Conservation (phyloP, 2,329 filamentous ascomycete species). For the Apiospora aurea region DNA sequence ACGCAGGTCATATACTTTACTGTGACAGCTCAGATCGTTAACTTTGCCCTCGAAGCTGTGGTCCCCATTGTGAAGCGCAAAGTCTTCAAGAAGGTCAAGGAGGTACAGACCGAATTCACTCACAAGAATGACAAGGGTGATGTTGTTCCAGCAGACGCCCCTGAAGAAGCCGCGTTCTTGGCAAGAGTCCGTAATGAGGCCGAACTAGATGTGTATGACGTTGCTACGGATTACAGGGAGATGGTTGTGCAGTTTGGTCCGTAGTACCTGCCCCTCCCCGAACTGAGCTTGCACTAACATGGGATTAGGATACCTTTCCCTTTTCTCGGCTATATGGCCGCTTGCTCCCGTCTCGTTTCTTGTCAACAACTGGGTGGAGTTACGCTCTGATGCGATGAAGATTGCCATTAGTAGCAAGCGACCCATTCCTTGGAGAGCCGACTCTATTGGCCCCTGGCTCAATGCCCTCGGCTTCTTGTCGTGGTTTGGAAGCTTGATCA, state of each 20-base stretch:
- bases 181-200: slow-evolving; percentile 83
- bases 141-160: slow-evolving; percentile 64
- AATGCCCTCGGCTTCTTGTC: slow-evolving; percentile 86
- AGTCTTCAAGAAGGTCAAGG: slow-evolving; percentile 79
- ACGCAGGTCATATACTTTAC: slow-evolving; percentile 97
- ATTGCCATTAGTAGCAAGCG: slow-evolving; percentile 89
- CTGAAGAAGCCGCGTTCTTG: slow-evolving; percentile 83
- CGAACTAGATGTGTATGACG: slow-evolving; percentile 84
- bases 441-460: slow-evolving; percentile 94
- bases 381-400: slow-evolving; percentile 92
- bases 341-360: slow-evolving; percentile 89
- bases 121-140: slow-evolving; percentile 57
- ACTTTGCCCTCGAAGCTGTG: slow-evolving; percentile 82
- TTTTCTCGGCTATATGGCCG: slow-evolving; percentile 95
- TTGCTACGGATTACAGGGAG: slow-evolving; percentile 88
- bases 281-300: neutral
- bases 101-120: slow-evolving; percentile 68
- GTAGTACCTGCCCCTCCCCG: slow-evolving; percentile 30
- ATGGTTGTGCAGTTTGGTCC: slow-evolving; percentile 84
- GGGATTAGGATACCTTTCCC: slow-evolving; percentile 76
- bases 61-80: slow-evolving; percentile 85
- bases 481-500: slow-evolving; percentile 91
- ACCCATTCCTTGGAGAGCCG: slow-evolving; percentile 86
- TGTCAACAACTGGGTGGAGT: slow-evolving; percentile 94
- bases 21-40: slow-evolving; percentile 91